Percentiles rank a stretch among this genome's conserved stretches.
phyloP scores from a whole-genome alignment of 1,284 basidiomycete genomes.

The Porphyrellus sp. region DNA sequence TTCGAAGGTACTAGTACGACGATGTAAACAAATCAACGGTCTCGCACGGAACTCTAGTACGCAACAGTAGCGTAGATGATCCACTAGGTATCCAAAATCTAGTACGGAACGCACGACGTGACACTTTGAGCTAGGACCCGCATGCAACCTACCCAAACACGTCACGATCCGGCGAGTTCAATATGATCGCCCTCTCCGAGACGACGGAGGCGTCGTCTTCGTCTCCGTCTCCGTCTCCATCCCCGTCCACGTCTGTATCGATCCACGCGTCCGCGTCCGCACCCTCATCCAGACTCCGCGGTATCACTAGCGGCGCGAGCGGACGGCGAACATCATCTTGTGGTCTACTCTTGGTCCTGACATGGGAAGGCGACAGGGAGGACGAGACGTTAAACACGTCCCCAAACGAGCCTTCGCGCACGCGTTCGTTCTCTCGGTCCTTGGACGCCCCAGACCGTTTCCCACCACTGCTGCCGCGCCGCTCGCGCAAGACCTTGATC shows the following conservation, averaged over 20 bases:
- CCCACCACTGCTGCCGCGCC: constrained; percentile 9
- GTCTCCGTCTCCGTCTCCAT: neutral
- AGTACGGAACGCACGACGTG: too few relatives aligned
- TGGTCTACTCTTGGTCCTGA: neutral
- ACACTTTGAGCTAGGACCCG: too few relatives aligned
- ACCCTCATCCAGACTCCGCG: constrained; percentile 10
- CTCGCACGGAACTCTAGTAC: too few relatives aligned
- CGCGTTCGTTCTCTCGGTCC: constrained; percentile 16
- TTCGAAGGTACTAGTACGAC: too few relatives aligned
- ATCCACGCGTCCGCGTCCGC: constrained; percentile 27
- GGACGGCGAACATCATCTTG: constrained; percentile 4
- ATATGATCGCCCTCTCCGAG: constrained; percentile 15
- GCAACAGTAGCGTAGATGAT: too few relatives aligned
- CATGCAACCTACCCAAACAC: constrained; percentile 10
- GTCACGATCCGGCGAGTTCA: constrained; percentile 11
- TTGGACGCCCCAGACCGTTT: constrained; percentile 8
- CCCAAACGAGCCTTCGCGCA: neutral
- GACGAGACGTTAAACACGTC: constrained; percentile 16
- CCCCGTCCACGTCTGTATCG: constrained; percentile 30
- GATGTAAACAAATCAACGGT: too few relatives aligned
- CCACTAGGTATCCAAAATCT: too few relatives aligned
- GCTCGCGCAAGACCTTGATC: constrained; percentile 37
- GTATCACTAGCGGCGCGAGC: constrained; percentile 4
- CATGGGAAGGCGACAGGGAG: neutral
- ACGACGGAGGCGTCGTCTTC: constrained; percentile 12